Base-by-base conservation (phyloP, 164 flowering plant species). In the Chimonanthus salicifolius region DNA sequence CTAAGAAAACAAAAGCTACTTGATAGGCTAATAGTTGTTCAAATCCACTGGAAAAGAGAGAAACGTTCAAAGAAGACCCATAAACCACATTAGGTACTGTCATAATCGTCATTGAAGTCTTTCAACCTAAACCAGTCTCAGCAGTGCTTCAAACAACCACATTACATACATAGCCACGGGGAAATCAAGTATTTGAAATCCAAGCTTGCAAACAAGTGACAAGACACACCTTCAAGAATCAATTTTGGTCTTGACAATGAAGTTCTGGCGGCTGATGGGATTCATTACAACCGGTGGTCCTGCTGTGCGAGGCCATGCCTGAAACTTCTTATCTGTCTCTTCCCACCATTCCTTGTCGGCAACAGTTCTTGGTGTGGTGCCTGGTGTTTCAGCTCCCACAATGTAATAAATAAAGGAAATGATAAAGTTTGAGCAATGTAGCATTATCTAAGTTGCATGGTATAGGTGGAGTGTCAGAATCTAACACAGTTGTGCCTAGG, bases 291-390 rank as follows among this genome's bases (percentile, higher is more conserved):
- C 91, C 6, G 88, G 89, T 11, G 88, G 86, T 0, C 89, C 91
- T 0, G 89, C 89, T 11, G 86, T 83, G 33, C 88, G 85, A 10
- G 89, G 91, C 91, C 89, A 88, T 46, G 86, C 86, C 76, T 86
- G 88, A 50, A 86, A 78, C 78, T 78, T 88, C 83, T 77, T 86
- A 73, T 86, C 90, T 16, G 90, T 88, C 72, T 82, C 97, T 54
- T 79, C 85, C 85, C 84, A 81, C 97, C 97, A 92, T 73, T 86
- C 98, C 64, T 82, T 84, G 74, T 68, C 80, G 16, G 92, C 43
- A 58, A 92, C 87, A 49, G 94, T 94, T 5, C 4, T 51, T 0
- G 97, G 98, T 1, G 97, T 92, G 49, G 91, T 88, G 21, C 98
- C 98, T 94, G 82, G 54, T 15, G 47, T 63, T 44, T 54, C 68